Evolutionary conservation across 345 rosid genomes (phyloP), one percentile per base, ranked within the genome.

Genomic region (Triadica sebifera): DNA sequence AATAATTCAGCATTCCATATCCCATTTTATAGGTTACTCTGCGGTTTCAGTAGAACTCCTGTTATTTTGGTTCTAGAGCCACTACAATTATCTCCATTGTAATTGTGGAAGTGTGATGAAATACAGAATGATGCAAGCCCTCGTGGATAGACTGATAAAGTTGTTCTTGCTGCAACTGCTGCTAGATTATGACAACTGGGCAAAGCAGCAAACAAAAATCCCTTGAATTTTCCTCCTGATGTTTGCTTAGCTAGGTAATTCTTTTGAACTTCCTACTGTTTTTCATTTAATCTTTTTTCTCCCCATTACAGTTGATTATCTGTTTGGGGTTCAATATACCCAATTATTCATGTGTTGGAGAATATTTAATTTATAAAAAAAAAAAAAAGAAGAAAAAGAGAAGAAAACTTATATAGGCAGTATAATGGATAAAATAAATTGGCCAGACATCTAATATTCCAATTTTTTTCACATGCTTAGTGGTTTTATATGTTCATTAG

Each of bases 51-150:
- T 29, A 20, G 37, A 19, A 50, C 12, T 50, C 41, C 19, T 65
- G 50, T 13, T 25, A 17, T 64, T 74, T 64, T 52, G 22, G 29
- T 29, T 3, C 51, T 49, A 65, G 10, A 65, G 22, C 72, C 34
- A 51, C 3, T 25, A 17, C 16, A 43, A 47, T 41, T 55, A 29
- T 52, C 5, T 43, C n/a, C 52, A 68, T 45, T 66, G 29, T 74
- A 69, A 41, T 41, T 39, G 50, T 59, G 55, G 52, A 66, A 64
- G 16, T 77, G 69, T 81, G 34, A 41, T 76, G 65, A 57, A 53
- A n/a, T 60, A 55, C 93, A 91, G 97, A 82, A 81, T 91, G 82
- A 86, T 89, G 86, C 97, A 89, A 82, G 93, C 98, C 70, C 83
- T 91, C 13, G 79, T 89, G 75, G 98, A 91, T 78, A 82, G 89